Base-by-base conservation (phyloP, 805 yeast genomes). In the Yamadazyma kitorensis region DNA sequence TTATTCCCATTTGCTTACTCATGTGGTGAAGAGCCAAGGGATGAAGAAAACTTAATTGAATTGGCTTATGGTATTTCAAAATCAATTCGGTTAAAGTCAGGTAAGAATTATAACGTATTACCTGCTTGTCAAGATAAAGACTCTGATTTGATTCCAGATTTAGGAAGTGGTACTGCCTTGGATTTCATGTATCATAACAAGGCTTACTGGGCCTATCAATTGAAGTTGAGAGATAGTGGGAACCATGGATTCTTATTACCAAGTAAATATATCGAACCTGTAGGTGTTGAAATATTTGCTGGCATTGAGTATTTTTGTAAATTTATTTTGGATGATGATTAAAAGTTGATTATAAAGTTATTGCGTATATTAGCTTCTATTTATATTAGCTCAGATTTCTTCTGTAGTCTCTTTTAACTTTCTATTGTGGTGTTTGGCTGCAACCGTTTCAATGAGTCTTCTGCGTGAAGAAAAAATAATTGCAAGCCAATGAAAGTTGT, bases 401-500 rank as follows among this genome's bases (percentile, higher is more conserved):
- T n/a, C n/a, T n/a, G n/a, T n/a, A n/a, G n/a, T n/a, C n/a, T n/a
- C n/a, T n/a, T n/a, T n/a, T n/a, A n/a, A n/a, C n/a, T n/a, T n/a
- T n/a, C n/a, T n/a, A n/a, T n/a, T n/a, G n/a, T n/a, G n/a, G n/a
- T n/a, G n/a, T n/a, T n/a, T n/a, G n/a, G n/a, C n/a, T n/a, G n/a
- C n/a, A n/a, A n/a, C n/a, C n/a, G n/a, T n/a, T n/a, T n/a, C n/a
- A n/a, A n/a, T n/a, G n/a, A n/a, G n/a, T n/a, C n/a, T n/a, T n/a
- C n/a, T n/a, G n/a, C n/a, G n/a, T n/a, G n/a, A n/a, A n/a, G n/a
- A n/a, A n/a, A n/a, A n/a, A n/a, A n/a, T n/a, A n/a, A n/a, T n/a
- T n/a, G n/a, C n/a, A n/a, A n/a, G 5, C 17, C 10, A 13, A 91
- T 91, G 98, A 82, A 80, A 55, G 86, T 89, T 3, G 96, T 93